Conservation (phyloP, 2,329 filamentous ascomycete species). For the Fusarium acutatum region DNA sequence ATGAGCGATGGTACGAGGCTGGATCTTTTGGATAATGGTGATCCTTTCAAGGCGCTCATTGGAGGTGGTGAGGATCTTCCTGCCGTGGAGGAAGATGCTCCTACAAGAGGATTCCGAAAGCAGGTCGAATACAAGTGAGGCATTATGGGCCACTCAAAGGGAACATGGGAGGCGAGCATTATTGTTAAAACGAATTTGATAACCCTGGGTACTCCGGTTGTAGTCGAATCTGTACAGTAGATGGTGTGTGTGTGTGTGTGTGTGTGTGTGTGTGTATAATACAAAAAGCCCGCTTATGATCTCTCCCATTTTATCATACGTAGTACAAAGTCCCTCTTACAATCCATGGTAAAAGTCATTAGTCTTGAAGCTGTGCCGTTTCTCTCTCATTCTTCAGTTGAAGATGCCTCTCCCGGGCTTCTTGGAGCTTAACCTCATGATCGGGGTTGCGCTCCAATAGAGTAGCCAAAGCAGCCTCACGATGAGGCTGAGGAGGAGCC, state of each 20-base stretch:
- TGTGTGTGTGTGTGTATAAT: slow-evolving; percentile 50
- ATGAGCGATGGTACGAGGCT: slow-evolving; percentile 68
- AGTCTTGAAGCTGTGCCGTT: slow-evolving; percentile 30
- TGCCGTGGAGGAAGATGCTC: slow-evolving; percentile 45
- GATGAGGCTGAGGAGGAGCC: slow-evolving; percentile 59
- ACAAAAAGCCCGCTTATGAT: slow-evolving; percentile 48
- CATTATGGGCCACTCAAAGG: background rate
- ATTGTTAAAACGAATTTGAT: slow-evolving; percentile 29
- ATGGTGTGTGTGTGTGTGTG: slow-evolving; percentile 41
- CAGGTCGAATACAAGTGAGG: slow-evolving; percentile 47
- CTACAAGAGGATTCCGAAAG: slow-evolving; percentile 62
- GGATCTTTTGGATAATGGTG: slow-evolving; percentile 75
- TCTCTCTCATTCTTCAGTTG: slow-evolving; percentile 62
- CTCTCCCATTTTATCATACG: slow-evolving; percentile 37
- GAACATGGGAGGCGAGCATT: background rate
- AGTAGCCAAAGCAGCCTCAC: slow-evolving; percentile 55
- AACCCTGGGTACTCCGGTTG: slow-evolving; percentile 38
- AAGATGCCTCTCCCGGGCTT: slow-evolving; percentile 60
- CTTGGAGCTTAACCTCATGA: slow-evolving; percentile 55
- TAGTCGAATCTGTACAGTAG: slow-evolving; percentile 45
- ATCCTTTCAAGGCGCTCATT: slow-evolving; percentile 71
- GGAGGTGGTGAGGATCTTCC: slow-evolving; percentile 54
- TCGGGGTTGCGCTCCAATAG: slow-evolving; percentile 58
- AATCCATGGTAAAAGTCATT: slow-evolving; percentile 27
- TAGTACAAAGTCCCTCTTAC: slow-evolving; percentile 42